Conservation (phyloP, 2,329 filamentous ascomycete species). For the Juglanconis oblonga region DNA sequence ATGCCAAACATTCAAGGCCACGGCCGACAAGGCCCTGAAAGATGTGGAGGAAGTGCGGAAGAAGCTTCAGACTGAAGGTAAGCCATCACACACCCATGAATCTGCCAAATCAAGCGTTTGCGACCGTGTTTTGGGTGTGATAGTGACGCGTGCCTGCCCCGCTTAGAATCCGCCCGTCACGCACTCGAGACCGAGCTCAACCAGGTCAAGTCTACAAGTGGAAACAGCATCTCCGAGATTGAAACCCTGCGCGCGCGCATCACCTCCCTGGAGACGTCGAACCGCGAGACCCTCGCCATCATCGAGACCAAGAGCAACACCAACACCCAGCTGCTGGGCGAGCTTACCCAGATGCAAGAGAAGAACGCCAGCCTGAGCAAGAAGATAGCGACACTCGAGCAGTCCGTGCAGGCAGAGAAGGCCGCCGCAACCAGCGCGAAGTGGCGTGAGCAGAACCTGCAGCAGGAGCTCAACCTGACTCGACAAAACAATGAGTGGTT, state of each 20-base stretch:
- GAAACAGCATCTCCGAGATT: slow-evolving; percentile 71
- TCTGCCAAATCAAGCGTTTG: background rate
- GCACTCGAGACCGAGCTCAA: slow-evolving; percentile 80
- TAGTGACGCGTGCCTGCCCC: slow-evolving; percentile 21
- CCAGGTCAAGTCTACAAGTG: slow-evolving; percentile 69
- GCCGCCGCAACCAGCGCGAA: slow-evolving; percentile 77
- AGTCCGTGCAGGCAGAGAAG: slow-evolving; percentile 78
- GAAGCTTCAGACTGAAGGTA: slow-evolving; percentile 82
- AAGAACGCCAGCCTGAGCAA: slow-evolving; percentile 82
- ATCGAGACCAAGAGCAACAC: slow-evolving; percentile 87
- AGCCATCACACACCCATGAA: slow-evolving; percentile 20
- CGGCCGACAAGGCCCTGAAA: slow-evolving; percentile 77
- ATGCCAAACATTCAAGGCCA: slow-evolving; percentile 75
- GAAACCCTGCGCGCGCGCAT: slow-evolving; percentile 80
- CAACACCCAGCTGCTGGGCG: slow-evolving; percentile 80
- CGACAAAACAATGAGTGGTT: slow-evolving; percentile 93
- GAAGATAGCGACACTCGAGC: slow-evolving; percentile 77
- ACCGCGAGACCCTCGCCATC: slow-evolving; percentile 83
- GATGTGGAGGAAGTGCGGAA: slow-evolving; percentile 79
- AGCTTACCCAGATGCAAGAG: slow-evolving; percentile 84
- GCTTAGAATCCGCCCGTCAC: slow-evolving; percentile 70
- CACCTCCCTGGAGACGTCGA: slow-evolving; percentile 82
- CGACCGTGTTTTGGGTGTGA: background rate
- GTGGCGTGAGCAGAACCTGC: slow-evolving; percentile 84
- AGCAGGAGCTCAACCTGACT: slow-evolving; percentile 85